Base-by-base conservation (phyloP, 768 basidiomycete species). In the Hydnomerulius pinastri region DNA sequence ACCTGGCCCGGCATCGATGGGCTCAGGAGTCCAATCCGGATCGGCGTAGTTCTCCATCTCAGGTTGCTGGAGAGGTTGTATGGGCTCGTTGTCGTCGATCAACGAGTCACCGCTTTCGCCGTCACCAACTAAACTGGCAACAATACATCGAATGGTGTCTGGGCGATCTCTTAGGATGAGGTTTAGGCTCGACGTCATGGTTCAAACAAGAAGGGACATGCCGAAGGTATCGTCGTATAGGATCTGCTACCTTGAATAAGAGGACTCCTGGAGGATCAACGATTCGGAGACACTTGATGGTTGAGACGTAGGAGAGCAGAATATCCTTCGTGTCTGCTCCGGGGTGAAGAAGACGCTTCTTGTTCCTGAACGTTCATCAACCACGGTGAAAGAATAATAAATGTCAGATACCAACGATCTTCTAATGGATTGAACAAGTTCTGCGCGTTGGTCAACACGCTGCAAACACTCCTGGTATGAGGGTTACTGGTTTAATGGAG, bases 1-100 rank as follows among this genome's bases (percentile, higher is more conserved):
- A 95, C 94, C 90, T 48, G 92, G 92, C 1, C 95, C 97, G 27
- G 97, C 97, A 67, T 99, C 97, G 47, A 95, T 80, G 0, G 97
- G 95, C 63, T 98, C 95, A 0, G 97, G 97, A 38, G 89, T 85
- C 97, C 97, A 99, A 52, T 90, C 87, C 0, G 90, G 86, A 64
- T 99, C 95, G 1, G 77, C 78, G 61, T 89, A 98, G 55, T 98
- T 92, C 56, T 98, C 96, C 43, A 82, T 77, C 41, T 90, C 85
- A 2, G 77, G 71, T 46, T 86, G 83, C 58, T 91, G 86, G 30
- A 92, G 70, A 12, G 89, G 87, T 52, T 82, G 83, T 39, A 85
- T 81, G 0, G 87, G 83, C 48, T 96, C 93, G 56, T 81, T 89
- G 51, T 92, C 91, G 58, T 96, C 92, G 0, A 90, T 80, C 2